Conservation (phyloP, 805 yeast genomes). For the Groenewaldozyma tartarivorans region DNA sequence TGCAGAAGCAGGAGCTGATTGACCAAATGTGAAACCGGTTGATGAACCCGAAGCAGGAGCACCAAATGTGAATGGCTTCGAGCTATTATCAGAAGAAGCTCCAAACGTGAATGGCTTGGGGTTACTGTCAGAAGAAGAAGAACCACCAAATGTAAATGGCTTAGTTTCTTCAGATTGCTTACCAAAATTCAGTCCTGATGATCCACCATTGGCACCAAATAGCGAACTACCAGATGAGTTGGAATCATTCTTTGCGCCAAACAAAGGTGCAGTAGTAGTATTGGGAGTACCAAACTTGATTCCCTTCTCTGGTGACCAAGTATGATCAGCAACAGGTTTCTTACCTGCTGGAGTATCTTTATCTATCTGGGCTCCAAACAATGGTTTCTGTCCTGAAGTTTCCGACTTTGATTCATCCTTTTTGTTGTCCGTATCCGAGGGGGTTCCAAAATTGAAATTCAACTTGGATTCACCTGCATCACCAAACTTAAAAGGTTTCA, state of each 20-base stretch:
- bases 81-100: not conserved
- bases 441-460: not conserved
- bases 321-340: conserved; percentile 10
- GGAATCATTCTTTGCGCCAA: too few relatives aligned
- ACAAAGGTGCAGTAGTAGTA: conserved; percentile 4
- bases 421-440: too few relatives aligned
- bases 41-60: not conserved
- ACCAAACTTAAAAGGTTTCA: conserved; percentile 1
- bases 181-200: too few relatives aligned
- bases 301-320: conserved; percentile 27
- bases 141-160: conserved; percentile 3
- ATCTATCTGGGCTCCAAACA: not conserved
- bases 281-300: conserved; percentile 21
- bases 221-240: conserved; percentile 8
- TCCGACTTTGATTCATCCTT: not conserved
- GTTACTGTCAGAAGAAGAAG: conserved; percentile 4
- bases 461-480: not conserved
- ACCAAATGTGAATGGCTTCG: conserved; percentile 2
- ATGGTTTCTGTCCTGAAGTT: not conserved
- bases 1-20: conserved; percentile 10
- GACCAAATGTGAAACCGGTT: conserved; percentile 8
- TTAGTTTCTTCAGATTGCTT: too few relatives aligned
- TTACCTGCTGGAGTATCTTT: not conserved
- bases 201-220: too few relatives aligned
- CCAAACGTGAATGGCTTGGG: conserved; percentile 1